Evolutionary conservation across 2,329 filamentous ascomycete species (phyloP).

Genomic region (Aspergillus cejpii): DNA sequence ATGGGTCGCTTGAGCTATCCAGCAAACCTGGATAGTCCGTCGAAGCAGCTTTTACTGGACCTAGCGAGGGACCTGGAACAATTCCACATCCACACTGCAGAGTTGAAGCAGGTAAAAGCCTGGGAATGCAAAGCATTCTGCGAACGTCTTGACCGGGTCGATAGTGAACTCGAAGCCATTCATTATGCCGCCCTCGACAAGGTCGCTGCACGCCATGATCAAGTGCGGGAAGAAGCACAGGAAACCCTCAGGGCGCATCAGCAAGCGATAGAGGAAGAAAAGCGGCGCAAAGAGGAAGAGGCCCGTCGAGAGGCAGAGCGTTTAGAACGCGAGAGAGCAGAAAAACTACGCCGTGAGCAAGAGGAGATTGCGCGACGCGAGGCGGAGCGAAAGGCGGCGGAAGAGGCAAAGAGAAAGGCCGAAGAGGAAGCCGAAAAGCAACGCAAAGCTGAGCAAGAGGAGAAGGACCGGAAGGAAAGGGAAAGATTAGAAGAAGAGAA

Average conservation of each 20-base stretch:
- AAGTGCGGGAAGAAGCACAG: constrained; percentile 53
- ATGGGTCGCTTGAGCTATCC: constrained; percentile 29
- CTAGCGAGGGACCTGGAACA: constrained; percentile 38
- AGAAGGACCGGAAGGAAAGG: constrained; percentile 30
- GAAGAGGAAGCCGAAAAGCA: constrained; percentile 30
- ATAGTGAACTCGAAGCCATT: constrained; percentile 55
- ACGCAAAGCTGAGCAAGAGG: constrained; percentile 36
- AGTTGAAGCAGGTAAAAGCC: constrained; percentile 40
- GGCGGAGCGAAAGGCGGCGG: constrained; percentile 41
- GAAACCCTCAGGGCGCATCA: constrained; percentile 47
- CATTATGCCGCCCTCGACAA: constrained; percentile 61
- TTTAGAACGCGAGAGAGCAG: constrained; percentile 28
- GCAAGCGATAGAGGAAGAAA: constrained; percentile 35
- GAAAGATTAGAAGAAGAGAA: constrained; percentile 29
- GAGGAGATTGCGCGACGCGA: constrained; percentile 37
- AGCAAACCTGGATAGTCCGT: constrained; percentile 34
- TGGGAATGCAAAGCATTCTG: constrained; percentile 45
- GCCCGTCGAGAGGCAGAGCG: constrained; percentile 32
- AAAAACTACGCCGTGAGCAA: constrained; percentile 26
- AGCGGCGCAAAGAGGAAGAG: constrained; percentile 32
- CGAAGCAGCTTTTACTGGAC: constrained; percentile 37
- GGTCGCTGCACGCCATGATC: constrained; percentile 60
- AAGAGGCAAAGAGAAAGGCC: constrained; percentile 30
- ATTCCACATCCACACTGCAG: constrained; percentile 37
- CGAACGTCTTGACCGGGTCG: constrained; percentile 56